A percentile compares a stretch with the other conserved stretches of the same genome.
These are phyloP conservation scores for Ascocoryne sarcoides DNA, from an alignment of 2,329 filamentous ascomycete genomes.

Conservation along the genomic window DNA sequence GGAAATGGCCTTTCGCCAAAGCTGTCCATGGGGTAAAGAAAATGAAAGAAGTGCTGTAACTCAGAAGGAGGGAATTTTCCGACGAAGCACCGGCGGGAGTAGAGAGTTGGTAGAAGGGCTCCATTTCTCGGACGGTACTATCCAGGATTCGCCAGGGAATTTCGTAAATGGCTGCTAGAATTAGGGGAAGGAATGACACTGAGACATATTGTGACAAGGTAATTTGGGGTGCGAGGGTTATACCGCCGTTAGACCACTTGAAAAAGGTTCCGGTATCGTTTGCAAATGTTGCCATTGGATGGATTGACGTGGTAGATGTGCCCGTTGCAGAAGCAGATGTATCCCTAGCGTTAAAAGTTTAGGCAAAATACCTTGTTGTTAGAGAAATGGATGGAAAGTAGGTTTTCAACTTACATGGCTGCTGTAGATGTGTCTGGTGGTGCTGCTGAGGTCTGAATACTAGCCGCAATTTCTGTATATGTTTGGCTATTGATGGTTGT, in stretches of 20 bases:
- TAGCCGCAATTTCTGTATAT: slow-evolving; percentile 1
- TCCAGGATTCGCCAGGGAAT: slow-evolving; percentile 34
- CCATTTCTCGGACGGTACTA: slow-evolving; percentile 31
- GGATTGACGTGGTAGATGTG: not conserved
- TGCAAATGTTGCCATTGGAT: slow-evolving; percentile 10
- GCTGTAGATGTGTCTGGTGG: not conserved
- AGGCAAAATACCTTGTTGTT: not conserved
- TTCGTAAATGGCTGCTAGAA: slow-evolving; percentile 33
- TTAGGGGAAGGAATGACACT: slow-evolving; percentile 35
- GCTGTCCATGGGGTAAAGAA: slow-evolving; percentile 13
- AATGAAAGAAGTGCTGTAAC: slow-evolving; percentile 10
- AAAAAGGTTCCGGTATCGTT: slow-evolving; percentile 14
- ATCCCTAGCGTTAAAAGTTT: not conserved
- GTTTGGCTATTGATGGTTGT: slow-evolving; percentile 7
- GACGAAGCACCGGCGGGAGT: slow-evolving; percentile 31
- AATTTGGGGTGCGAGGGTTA: slow-evolving; percentile 13
- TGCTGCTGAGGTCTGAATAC: not conserved
- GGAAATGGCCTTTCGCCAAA: slow-evolving; percentile 9
- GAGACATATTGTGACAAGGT: slow-evolving; percentile 30
- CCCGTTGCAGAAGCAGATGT: not conserved
- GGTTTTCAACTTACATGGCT: not conserved
- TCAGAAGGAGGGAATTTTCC: slow-evolving; percentile 28
- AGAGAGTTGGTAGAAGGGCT: slow-evolving; percentile 34
- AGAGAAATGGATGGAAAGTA: not conserved
- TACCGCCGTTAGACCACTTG: slow-evolving; percentile 6